Percentiles rank a stretch among this genome's conserved stretches.
Conservation (phyloP, 148 eudicot species). For the Rhododendron ferrugineum region DNA sequence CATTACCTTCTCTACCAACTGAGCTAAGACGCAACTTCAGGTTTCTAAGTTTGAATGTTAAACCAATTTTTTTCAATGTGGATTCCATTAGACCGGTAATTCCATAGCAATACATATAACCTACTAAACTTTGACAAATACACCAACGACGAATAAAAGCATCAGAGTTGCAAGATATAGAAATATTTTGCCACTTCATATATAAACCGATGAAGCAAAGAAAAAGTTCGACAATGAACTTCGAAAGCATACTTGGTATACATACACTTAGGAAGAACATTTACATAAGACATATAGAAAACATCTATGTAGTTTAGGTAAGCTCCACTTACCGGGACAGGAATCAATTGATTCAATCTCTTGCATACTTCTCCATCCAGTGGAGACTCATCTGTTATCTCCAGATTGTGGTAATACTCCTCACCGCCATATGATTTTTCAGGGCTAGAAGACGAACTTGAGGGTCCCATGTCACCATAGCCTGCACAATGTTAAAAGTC, state of each 20-base stretch:
- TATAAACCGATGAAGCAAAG: background rate
- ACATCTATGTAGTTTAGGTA: slow-evolving; percentile 7
- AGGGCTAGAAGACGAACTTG: slow-evolving; percentile 77
- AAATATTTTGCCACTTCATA: background rate
- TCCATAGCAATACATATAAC: background rate
- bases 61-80: background rate
- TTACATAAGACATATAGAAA: slow-evolving; percentile 11
- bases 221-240: background rate
- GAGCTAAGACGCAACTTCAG: background rate
- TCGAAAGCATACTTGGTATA: background rate
- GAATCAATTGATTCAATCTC: slow-evolving; percentile 66
- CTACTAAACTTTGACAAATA: background rate
- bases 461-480: slow-evolving; percentile 35
- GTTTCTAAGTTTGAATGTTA: background rate
- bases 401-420: slow-evolving; percentile 49
- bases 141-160: background rate
- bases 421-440: slow-evolving; percentile 59
- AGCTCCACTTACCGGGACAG: slow-evolving; percentile 70
- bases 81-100: background rate
- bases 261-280: background rate
- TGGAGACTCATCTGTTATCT: slow-evolving; percentile 58
- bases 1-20: background rate
- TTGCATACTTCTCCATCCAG: slow-evolving; percentile 94
- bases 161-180: background rate
- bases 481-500: slow-evolving; percentile 32